These are phyloP conservation scores for Tricholoma saponaceum DNA, from an alignment of 768 basidiomycete species.

Conservation along the genomic window DNA sequence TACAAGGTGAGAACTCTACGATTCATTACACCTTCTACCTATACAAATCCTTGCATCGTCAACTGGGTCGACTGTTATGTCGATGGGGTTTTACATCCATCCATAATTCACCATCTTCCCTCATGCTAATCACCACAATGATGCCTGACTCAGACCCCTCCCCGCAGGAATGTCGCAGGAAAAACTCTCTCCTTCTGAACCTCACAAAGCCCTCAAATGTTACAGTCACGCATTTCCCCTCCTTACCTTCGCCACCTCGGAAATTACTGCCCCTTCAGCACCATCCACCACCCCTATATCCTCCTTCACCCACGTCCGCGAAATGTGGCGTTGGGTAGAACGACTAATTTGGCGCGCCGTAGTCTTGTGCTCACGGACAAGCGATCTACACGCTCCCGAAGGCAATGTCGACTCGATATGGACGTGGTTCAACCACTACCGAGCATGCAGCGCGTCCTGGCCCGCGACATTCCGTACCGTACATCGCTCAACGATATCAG, in stretches of 20 bases:
- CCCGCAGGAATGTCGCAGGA: constrained; percentile 74
- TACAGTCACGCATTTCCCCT: constrained; percentile 57
- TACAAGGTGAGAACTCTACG: constrained; percentile 55
- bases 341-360: constrained; percentile 79
- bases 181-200: constrained; percentile 44
- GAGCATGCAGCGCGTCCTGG: constrained; percentile 63
- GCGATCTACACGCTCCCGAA: constrained; percentile 32
- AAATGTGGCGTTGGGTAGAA: constrained; percentile 86
- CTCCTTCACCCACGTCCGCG: constrained; percentile 66
- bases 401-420: constrained; percentile 40
- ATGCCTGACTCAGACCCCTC: constrained; percentile 4
- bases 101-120: not conserved
- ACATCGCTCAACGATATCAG: constrained; percentile 67
- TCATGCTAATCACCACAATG: not conserved
- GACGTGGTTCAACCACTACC: constrained; percentile 61
- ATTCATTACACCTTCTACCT: not conserved
- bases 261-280: constrained; percentile 33
- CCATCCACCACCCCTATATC: constrained; percentile 27
- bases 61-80: not conserved
- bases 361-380: constrained; percentile 52
- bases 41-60: not conserved
- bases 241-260: constrained; percentile 43
- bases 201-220: constrained; percentile 46
- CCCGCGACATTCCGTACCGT: constrained; percentile 72
- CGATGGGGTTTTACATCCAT: not conserved